phyloP scores from a whole-genome alignment of 2,329 filamentous ascomycete species.

The Aureobasidium musti region DNA sequence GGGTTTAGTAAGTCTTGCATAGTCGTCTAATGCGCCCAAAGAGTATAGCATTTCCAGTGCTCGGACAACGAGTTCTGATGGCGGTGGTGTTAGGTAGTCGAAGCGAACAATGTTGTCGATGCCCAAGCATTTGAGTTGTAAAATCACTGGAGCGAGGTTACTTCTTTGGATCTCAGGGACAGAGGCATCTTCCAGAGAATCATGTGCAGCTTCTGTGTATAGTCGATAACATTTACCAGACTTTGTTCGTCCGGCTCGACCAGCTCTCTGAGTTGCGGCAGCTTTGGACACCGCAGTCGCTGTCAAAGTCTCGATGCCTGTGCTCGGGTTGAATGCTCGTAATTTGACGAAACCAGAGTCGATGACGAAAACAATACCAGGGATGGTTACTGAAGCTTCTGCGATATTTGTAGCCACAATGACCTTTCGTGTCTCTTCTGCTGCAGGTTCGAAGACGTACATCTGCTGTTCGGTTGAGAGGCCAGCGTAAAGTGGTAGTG shows the following conservation, averaged over 20 bases:
- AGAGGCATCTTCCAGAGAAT: constrained; percentile 67
- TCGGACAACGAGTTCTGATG: constrained; percentile 78
- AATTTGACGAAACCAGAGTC: constrained; percentile 92
- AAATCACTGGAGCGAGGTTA: constrained; percentile 81
- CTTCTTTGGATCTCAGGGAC: constrained; percentile 90
- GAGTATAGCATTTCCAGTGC: constrained; percentile 87
- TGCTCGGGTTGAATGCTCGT: constrained; percentile 77
- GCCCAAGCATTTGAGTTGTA: constrained; percentile 91
- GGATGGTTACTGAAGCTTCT: constrained; percentile 92
- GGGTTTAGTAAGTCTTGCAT: constrained; percentile 85
- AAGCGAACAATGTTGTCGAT: constrained; percentile 94
- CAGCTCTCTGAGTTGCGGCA: constrained; percentile 86
- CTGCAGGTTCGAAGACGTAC: constrained; percentile 85
- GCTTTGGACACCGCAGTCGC: constrained; percentile 83
- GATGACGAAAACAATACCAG: constrained; percentile 86
- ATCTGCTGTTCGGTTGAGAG: constrained; percentile 89
- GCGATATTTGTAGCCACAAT: constrained; percentile 95
- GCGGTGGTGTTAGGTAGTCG: constrained; percentile 82
- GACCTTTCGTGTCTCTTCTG: constrained; percentile 82
- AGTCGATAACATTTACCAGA: constrained; percentile 93
- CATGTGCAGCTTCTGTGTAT: constrained; percentile 76
- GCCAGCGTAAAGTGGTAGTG: constrained; percentile 84
- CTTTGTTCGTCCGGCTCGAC: constrained; percentile 83
- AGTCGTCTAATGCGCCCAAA: constrained; percentile 81
- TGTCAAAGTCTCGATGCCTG: constrained; percentile 85